These are phyloP conservation scores for Bipolaris zeicola DNA, from an alignment of 2,329 filamentous ascomycete genomes.

Conservation along the genomic window DNA sequence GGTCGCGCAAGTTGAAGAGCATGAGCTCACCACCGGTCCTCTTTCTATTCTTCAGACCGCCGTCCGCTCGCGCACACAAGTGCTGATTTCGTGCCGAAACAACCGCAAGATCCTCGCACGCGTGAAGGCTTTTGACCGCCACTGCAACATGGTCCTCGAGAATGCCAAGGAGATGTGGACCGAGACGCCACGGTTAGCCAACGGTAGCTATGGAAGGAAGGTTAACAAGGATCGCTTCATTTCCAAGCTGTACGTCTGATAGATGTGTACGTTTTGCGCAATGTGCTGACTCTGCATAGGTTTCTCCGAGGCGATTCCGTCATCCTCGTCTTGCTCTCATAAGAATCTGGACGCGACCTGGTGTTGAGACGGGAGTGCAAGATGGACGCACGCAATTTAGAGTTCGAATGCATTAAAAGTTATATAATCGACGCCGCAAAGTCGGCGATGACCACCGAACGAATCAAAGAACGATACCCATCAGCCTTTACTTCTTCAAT, in stretches of 20 bases:
- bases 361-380: slow-evolving; percentile 11
- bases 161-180: slow-evolving; percentile 99
- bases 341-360: slow-evolving; percentile 28
- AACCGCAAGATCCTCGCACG: slow-evolving; percentile 97
- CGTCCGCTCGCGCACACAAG: slow-evolving; percentile 91
- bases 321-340: slow-evolving; percentile 84
- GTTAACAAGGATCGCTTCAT: slow-evolving; percentile 99
- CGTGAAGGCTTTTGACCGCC: slow-evolving; percentile 97
- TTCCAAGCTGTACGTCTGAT: slow-evolving; percentile 82
- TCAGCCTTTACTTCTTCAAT: slow-evolving; percentile 43
- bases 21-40: slow-evolving; percentile 79
- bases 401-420: slow-evolving; percentile 41
- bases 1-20: slow-evolving; percentile 78
- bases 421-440: slow-evolving; percentile 39
- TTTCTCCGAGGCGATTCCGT: slow-evolving; percentile 88
- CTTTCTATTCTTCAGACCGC: slow-evolving; percentile 96
- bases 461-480: slow-evolving; percentile 41
- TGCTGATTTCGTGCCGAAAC: slow-evolving; percentile 96
- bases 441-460: slow-evolving; percentile 28
- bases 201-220: slow-evolving; percentile 84
- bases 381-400: slow-evolving; percentile 22
- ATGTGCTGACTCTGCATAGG: slow-evolving; percentile 54
- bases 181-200: slow-evolving; percentile 80
- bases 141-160: slow-evolving; percentile 99
- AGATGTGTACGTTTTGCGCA: neutral